Evolutionary conservation across 768 basidiomycete genomes (phyloP), one percentile per base, ranked within the genome.

Genomic region (Kondoa subrosea): DNA sequence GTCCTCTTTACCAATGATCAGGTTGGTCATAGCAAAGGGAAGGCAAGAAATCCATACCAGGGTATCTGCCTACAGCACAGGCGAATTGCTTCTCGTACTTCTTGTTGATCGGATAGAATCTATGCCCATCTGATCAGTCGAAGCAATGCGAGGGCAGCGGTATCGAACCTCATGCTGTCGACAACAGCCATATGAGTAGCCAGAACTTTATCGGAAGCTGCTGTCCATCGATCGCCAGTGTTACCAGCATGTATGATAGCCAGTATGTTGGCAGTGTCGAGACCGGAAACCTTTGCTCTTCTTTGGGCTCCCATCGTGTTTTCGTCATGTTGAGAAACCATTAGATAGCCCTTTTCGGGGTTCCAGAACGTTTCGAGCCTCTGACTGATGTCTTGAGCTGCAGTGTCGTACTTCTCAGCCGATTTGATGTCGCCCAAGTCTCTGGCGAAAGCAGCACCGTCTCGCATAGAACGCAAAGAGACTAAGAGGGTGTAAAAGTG

Each of bases 401-500:
- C 61, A 15, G 14, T 33, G 3, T n/a, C 16, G 61, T 63, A 63
- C n/a, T 63, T 63, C n/a, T 27, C 30, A 21, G 61, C 61, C 12
- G 15, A 17, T 33, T 63, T 32, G 3, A 32, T 27, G 14, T 63
- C 61, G 4, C 8, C 4, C 3, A 27, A 32, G 3, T 63, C 61
- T 16, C 4, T 63, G 27, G 61, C 61, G 4, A 63, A 31, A 32
- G 61, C 29, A 3, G 61, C 61, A 8, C 61, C 61, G 30, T 63
- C 61, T 16, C 17, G 30, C 30, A 63, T 77, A 16, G 87, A 81
- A 29, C 85, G 83, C 73, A 88, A 87, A 71, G 89, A 89, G 1
- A 85, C 84, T 2, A 86, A 85, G 0, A 86, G 83, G 8, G 88
- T 89, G 75, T 87, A 89, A 80, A 88, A 90, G 2, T 87, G 88